Conservation (phyloP, 2,329 filamentous ascomycete genomes). For the Zymoseptoria ardabiliae region DNA sequence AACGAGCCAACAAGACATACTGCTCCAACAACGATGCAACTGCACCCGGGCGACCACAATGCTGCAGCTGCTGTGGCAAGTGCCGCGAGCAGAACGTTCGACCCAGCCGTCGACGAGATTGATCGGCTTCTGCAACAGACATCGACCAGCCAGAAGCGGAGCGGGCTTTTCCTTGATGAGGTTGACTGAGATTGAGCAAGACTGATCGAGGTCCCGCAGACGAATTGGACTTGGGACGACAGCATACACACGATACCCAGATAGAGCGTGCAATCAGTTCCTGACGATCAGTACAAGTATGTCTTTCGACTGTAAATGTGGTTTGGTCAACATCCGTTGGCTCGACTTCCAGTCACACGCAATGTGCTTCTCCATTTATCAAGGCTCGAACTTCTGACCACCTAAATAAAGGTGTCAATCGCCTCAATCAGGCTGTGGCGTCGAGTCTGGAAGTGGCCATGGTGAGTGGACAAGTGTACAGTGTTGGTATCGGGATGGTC, state of each 20-base stretch:
- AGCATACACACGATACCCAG: background rate
- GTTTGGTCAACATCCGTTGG: background rate
- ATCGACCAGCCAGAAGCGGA: constrained; percentile 12
- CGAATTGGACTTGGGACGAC: background rate
- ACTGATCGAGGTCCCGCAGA: background rate
- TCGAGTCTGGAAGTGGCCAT: background rate
- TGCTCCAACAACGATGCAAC: constrained; percentile 7
- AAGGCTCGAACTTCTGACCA: background rate
- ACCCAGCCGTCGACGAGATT: constrained; percentile 10
- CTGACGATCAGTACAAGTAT: background rate
- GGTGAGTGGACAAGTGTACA: background rate
- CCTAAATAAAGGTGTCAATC: too few species aligned
- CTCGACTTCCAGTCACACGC: background rate
- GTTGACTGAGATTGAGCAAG: background rate
- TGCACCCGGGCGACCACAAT: constrained; percentile 16
- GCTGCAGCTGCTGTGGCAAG: constrained; percentile 5
- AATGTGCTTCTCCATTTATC: background rate
- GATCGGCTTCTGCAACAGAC: constrained; percentile 14
- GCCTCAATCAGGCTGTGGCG: too few species aligned
- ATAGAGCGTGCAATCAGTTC: background rate
- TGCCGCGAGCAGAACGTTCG: background rate
- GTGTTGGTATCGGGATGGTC: background rate
- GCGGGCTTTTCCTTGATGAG: background rate
- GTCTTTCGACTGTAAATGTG: background rate
- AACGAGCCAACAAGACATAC: background rate